These are phyloP conservation scores for Aspergillus sp. DNA, from an alignment of 2,329 filamentous ascomycete genomes.

Conservation along the genomic window DNA sequence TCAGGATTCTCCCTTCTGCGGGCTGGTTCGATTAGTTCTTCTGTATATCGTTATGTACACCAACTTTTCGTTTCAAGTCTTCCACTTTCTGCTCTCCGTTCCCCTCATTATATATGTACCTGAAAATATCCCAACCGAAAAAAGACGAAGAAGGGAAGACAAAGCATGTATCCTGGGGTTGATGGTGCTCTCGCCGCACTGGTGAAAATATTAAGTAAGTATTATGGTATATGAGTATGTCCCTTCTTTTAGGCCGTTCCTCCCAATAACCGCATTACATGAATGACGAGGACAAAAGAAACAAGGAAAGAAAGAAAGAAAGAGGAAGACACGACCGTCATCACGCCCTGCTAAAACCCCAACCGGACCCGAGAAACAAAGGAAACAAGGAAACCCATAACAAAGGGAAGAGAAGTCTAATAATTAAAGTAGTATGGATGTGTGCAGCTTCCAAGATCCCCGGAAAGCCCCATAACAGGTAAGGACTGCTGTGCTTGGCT, in stretches of 20 bases:
- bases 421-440: conserved; percentile 34
- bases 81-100: not conserved
- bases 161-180: not conserved
- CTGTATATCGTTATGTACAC: not conserved
- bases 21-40: too few relatives aligned
- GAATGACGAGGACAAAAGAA: not conserved
- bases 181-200: not conserved
- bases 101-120: not conserved
- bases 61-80: not conserved
- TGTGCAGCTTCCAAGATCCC: conserved; percentile 21
- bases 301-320: not conserved
- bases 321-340: not conserved
- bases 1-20: too few relatives aligned
- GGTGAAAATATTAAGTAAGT: not conserved
- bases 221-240: conserved; percentile 1
- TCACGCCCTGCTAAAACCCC: not conserved
- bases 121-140: not conserved
- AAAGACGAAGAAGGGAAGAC: too few relatives aligned
- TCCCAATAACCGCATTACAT: not conserved
- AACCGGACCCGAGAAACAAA: conserved; percentile 2
- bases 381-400: not conserved
- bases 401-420: conserved; percentile 10
- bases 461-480: conserved; percentile 18
- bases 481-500: conserved; percentile 11
- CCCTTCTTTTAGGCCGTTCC: not conserved